Evolutionary conservation across 495 filamentous ascomycete species (phyloP), one percentile per base, ranked within the genome.

Genomic region (Penicillium angulare): DNA sequence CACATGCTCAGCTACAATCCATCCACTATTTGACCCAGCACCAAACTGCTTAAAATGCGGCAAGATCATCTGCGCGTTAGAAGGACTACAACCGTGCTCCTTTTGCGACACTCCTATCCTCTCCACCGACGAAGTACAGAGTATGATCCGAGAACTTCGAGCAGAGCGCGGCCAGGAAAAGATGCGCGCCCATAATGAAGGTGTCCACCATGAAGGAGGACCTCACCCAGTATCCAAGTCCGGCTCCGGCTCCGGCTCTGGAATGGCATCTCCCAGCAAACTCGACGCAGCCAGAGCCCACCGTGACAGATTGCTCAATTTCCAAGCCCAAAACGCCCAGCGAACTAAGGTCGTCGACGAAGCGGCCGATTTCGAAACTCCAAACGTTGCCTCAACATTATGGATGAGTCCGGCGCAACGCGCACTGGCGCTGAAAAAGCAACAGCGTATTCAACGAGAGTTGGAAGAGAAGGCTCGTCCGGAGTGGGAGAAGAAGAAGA

Each of bases 61-160:
- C 45, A 96, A 97, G 67, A 90, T 98, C n/a, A 86, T 97, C 45
- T 98, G 93, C 67, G 82, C 95, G 10, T 88, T 95, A 57, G 90
- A 98, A 62, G 93, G 93, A 1, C 77, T 96, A 3, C 93, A 92
- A 1, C 93, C 93, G 1, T 98, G 93, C 64, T 97, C 93, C 6
- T 97, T 95, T 61, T 98, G 93, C 73, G 78, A 77, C 2, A 74
- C 77, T 2, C 84, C 90, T 0, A 75, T 98, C 7, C 72, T 98
- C 2, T 83, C 78, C 29, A 63, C 79, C 1, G 67, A 77, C 2
- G 90, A 97, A 46, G 78, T 95, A 9, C 86, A 91, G 44, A 77
- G 75, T 43, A 96, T 98, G 85, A 88, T 97, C 38, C 79, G 79
- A n/a, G 83, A 87, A 44, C 80, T 98, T n/a, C 79, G 83, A 5